These are phyloP conservation scores for Ceratobasidium papillatum DNA, from an alignment of 1,284 basidiomycete genomes.

Conservation along the genomic window DNA sequence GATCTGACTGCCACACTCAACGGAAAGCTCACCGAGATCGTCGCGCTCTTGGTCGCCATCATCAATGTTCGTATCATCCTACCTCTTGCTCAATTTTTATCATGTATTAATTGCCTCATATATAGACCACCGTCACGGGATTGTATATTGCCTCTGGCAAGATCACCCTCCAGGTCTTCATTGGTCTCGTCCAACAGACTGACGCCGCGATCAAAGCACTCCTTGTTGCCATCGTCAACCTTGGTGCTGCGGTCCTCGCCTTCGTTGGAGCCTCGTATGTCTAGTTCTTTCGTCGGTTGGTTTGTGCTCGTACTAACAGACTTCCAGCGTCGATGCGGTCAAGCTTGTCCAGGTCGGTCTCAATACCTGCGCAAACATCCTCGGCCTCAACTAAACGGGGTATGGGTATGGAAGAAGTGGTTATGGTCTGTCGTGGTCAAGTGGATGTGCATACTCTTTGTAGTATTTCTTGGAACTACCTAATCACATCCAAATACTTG, in stretches of 20 bases:
- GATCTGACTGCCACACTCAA: conserved; percentile 13
- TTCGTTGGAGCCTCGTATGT: conserved; percentile 4
- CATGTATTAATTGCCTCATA: neutral
- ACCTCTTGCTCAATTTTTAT: neutral
- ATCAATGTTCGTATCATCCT: neutral
- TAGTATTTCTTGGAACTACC: neutral
- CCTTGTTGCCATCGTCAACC: neutral
- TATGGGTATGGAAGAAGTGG: neutral
- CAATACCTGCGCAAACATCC: neutral
- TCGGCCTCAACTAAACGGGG: conserved; percentile 2
- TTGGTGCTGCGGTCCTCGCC: neutral
- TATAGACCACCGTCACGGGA: neutral
- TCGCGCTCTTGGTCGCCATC: neutral
- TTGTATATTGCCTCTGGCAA: conserved; percentile 8
- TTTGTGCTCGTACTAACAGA: neutral
- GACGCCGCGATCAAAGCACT: neutral
- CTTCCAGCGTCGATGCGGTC: conserved; percentile 7
- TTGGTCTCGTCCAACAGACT: neutral
- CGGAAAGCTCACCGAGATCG: conserved; percentile 19
- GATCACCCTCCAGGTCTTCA: conserved; percentile 12
- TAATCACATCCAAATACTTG: neutral
- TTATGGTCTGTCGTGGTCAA: neutral
- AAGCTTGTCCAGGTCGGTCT: neutral
- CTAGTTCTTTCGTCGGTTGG: neutral
- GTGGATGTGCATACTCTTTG: neutral